Evolutionary conservation across 805 yeast genomes (phyloP), one percentile per base, ranked within the genome.

Genomic region (Wickerhamiella domercqiae): DNA sequence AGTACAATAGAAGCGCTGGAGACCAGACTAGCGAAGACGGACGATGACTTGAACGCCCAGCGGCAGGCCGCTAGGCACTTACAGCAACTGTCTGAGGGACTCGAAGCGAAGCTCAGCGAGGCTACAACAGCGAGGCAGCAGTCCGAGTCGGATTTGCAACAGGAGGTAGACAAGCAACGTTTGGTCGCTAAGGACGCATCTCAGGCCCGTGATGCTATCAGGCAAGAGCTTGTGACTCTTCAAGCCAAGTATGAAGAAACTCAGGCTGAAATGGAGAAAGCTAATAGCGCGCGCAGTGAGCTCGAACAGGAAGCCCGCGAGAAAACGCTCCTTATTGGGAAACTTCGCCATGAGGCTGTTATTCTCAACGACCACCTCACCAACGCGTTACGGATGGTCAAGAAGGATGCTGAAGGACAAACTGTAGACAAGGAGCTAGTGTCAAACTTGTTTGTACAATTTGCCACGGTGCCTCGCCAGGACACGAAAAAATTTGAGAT

Each of bases 401-500:
- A 84, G 49, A 76, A 76, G 52, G 79, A 77, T 37, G 72, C 80
- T 29, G 73, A 74, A 28, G 72, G 83, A 5, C 80, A 76, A 35
- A 68, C 77, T 6, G 83, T 87, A 1, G 97, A 87, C 55, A 77
- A 78, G 52, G 94, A 86, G 55, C 69, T 90, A 42, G 73, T 90
- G 4, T 78, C 95, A 2, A 90, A 90, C 55, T 64, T 90, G 43
- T 62, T 90, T 36, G 68, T 90, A 14, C 81, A 90, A 39, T 90
- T 86, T 58, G 68, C 90, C 14, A 77, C 78, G 24, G 64, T 87
- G 21, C 95, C 94, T 4, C 66, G 98, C 43, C 94, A 90, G 1
- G 99, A 90, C 55, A 70, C 94, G 6, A 87, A 86, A 59, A 84
- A 90, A 57, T 90, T 80, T 54, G 97, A 90, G 64, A 94, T 90